Percentiles rank a stretch among this genome's conserved stretches.
Conservation (phyloP, 2,329 filamentous ascomycete species). For the Helotiales sp. region DNA sequence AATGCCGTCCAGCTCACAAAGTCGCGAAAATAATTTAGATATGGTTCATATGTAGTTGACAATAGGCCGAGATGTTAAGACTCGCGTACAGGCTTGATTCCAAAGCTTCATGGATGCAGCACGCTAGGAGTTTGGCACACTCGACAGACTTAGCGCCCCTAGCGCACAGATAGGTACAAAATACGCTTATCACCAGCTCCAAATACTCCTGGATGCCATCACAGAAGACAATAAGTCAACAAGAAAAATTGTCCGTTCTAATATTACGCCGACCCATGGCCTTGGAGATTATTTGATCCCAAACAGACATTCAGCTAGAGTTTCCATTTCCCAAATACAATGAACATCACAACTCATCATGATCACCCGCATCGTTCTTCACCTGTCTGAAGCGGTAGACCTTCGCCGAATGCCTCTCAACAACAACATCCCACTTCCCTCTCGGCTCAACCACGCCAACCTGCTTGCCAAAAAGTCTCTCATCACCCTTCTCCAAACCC, state of each 20-base stretch:
- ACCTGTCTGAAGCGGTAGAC: conserved; percentile 39
- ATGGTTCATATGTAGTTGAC: too few species aligned
- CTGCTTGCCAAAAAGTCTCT: conserved; percentile 52
- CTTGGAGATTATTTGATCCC: background rate
- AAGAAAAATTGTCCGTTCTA: background rate
- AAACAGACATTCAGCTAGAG: background rate
- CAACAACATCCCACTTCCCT: conserved; percentile 48
- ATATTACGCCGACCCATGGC: background rate
- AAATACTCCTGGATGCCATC: too few species aligned
- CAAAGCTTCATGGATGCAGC: too few species aligned
- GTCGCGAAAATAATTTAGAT: too few species aligned
- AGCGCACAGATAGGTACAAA: too few species aligned
- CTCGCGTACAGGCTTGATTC: too few species aligned
- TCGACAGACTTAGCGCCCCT: too few species aligned
- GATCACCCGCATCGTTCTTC: background rate
- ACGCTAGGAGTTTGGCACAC: too few species aligned
- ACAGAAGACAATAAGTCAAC: too few species aligned
- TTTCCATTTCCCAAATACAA: background rate
- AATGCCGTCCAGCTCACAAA: too few species aligned
- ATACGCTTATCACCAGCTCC: too few species aligned
- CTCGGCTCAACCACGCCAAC: conserved; percentile 46
- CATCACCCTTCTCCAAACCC: conserved; percentile 48
- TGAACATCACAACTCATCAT: background rate
- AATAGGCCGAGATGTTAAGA: too few species aligned
- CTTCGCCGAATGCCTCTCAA: conserved; percentile 52